These are phyloP conservation scores for Cryptococcus hybrid DNA, from an alignment of 1,284 basidiomycete genomes.

Conservation along the genomic window DNA sequence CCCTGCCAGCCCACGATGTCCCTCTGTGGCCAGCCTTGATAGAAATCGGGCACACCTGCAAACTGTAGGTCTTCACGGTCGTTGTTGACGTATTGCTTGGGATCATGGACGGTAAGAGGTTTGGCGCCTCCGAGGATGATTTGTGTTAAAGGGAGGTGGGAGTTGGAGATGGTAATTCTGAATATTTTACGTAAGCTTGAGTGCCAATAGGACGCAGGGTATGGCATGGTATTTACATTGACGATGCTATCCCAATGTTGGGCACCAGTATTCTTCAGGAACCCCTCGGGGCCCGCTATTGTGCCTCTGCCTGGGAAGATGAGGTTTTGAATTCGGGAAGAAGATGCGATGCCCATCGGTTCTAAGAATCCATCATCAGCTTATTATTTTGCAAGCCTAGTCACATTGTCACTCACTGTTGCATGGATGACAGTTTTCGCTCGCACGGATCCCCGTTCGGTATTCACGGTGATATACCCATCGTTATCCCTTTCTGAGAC, in stretches of 20 bases:
- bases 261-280: constrained; percentile 17
- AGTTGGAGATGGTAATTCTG: constrained; percentile 28
- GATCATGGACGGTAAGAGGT: constrained; percentile 15
- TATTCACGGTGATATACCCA: constrained; percentile 21
- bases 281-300: constrained; percentile 15
- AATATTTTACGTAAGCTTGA: neutral
- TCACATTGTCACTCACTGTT: constrained; percentile 11
- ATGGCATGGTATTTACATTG: constrained; percentile 15
- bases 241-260: constrained; percentile 23
- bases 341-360: constrained; percentile 24
- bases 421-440: constrained; percentile 24
- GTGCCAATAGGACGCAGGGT: neutral
- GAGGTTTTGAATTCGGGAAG: constrained; percentile 18
- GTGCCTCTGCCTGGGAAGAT: constrained; percentile 20
- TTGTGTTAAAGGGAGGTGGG: constrained; percentile 22
- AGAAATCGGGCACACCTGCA: constrained; percentile 21
- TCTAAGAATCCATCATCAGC: constrained; percentile 8
- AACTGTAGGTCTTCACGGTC: constrained; percentile 21
- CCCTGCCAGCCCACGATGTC: constrained; percentile 21
- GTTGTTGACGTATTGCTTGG: constrained; percentile 13
- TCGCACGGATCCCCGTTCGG: constrained; percentile 15
- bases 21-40: constrained; percentile 13
- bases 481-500: constrained; percentile 10
- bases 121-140: constrained; percentile 32
- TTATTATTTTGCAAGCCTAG: constrained; percentile 2